phyloP scores from a whole-genome alignment of 257 asterid species.

The Solanum pinnatisectum region DNA sequence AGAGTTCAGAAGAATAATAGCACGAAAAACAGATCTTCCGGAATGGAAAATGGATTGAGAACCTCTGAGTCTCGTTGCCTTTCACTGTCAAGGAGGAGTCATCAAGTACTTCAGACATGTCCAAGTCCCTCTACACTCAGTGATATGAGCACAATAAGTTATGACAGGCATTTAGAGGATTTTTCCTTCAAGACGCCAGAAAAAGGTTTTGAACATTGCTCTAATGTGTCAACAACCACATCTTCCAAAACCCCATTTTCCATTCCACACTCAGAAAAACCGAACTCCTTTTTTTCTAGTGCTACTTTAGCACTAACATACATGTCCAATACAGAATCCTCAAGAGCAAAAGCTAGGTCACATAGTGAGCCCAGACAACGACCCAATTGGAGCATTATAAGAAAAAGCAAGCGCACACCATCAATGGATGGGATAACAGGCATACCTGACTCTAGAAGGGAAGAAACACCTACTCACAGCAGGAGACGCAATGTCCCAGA shows the following conservation, averaged over 20 bases:
- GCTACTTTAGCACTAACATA: conserved; percentile 31
- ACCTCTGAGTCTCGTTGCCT: conserved; percentile 15
- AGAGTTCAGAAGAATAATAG: conserved; percentile 28
- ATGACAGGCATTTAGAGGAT: conserved; percentile 29
- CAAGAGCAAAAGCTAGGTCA: conserved; percentile 66
- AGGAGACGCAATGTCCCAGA: conserved; percentile 16
- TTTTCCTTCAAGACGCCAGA: conserved; percentile 15
- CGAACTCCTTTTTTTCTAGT: conserved; percentile 7
- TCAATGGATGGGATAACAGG: conserved; percentile 27
- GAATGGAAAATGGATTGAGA: conserved; percentile 22
- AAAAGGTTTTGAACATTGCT: conserved; percentile 14
- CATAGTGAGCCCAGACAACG: conserved; percentile 72
- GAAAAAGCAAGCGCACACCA: conserved; percentile 29
- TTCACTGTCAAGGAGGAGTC: conserved; percentile 29
- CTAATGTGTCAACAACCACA: conserved; percentile 18
- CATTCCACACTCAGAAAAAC: conserved; percentile 6
- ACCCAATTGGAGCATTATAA: conserved; percentile 29
- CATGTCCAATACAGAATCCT: conserved; percentile 59
- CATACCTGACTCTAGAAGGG: not conserved
- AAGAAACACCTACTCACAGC: not conserved
- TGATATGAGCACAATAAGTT: conserved; percentile 37
- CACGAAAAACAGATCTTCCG: conserved; percentile 14
- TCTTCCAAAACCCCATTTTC: conserved; percentile 8
- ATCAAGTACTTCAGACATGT: conserved; percentile 12
- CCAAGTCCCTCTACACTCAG: conserved; percentile 43